phyloP scores from a whole-genome alignment of 1,284 basidiomycete genomes.

The Melampsora abietis-canadensis region DNA sequence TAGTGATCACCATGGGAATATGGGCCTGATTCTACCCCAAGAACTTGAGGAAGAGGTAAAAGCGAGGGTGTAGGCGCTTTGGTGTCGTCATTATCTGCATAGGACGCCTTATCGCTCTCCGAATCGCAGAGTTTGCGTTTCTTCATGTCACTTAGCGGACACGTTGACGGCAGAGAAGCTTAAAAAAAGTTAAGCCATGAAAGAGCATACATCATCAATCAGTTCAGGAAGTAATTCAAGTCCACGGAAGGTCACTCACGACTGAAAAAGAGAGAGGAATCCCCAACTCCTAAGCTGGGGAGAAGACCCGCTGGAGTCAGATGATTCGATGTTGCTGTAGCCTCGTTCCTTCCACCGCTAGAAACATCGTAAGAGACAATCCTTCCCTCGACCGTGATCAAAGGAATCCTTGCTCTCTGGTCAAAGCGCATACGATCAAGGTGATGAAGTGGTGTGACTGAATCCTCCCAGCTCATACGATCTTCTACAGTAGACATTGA shows the following conservation, averaged over 20 bases:
- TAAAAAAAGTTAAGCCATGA: background rate
- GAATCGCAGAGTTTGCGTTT: background rate
- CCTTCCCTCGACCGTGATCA: conserved; percentile 2
- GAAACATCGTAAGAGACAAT: background rate
- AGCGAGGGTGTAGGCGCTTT: background rate
- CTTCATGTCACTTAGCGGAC: background rate
- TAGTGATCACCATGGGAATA: background rate
- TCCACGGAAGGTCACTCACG: background rate
- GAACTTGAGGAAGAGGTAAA: background rate
- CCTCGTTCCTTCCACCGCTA: background rate
- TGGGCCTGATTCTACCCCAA: background rate
- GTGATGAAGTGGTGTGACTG: background rate
- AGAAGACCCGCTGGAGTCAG: background rate
- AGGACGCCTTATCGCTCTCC: background rate
- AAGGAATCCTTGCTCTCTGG: background rate
- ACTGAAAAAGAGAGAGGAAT: background rate
- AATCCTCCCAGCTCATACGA: background rate
- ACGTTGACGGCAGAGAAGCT: background rate
- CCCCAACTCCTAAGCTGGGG: background rate
- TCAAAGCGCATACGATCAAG: background rate
- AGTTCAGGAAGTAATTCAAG: background rate
- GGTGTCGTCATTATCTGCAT: background rate
- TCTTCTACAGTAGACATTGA: conserved; percentile 7
- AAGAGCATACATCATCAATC: background rate
- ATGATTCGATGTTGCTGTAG: background rate